Evolutionary conservation across 768 basidiomycete genomes (phyloP).

Genomic region (Strobilomyces dryophilus): DNA sequence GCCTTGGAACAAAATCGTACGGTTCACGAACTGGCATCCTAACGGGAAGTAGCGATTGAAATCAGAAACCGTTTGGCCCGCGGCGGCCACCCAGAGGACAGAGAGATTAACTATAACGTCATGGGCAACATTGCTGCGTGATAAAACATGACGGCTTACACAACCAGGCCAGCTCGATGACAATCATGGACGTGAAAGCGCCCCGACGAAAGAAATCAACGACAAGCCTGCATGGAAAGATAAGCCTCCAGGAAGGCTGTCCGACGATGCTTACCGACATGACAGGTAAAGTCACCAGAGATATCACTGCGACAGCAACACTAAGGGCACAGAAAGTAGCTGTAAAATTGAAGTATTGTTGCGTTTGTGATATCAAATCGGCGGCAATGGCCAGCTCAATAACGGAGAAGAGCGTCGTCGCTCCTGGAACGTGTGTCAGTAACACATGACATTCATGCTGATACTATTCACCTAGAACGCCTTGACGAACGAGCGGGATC

Average conservation of each 20-base stretch:
- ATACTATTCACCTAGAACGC: slow-evolving; percentile 19
- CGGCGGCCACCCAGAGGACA: slow-evolving; percentile 39
- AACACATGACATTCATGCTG: background rate
- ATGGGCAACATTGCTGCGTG: background rate
- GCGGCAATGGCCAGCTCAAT: slow-evolving; percentile 31
- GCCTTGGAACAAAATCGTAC: slow-evolving; percentile 4
- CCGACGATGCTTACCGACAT: slow-evolving; percentile 17
- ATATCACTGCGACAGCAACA: slow-evolving; percentile 26
- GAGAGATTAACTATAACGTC: slow-evolving; percentile 28
- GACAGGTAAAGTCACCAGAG: slow-evolving; percentile 27
- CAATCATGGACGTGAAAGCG: slow-evolving; percentile 37
- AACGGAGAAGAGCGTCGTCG: slow-evolving; percentile 22
- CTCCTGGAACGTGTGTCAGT: slow-evolving; percentile 11
- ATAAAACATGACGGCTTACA: slow-evolving; percentile 22
- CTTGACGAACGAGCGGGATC: slow-evolving; percentile 14
- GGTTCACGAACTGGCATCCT: slow-evolving; percentile 1
- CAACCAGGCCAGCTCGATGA: slow-evolving; percentile 35
- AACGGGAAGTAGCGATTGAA: slow-evolving; percentile 2
- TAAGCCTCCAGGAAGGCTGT: background rate
- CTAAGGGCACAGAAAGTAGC: slow-evolving; percentile 25
- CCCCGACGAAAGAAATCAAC: slow-evolving; percentile 34
- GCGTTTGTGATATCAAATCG: slow-evolving; percentile 22
- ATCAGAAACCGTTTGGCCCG: slow-evolving; percentile 21
- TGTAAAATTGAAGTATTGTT: slow-evolving; percentile 5
- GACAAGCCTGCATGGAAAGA: slow-evolving; percentile 25